Evolutionary conservation across 73 alveolate species (phyloP).

Genomic region (Paramecium pentaurelia): DNA sequence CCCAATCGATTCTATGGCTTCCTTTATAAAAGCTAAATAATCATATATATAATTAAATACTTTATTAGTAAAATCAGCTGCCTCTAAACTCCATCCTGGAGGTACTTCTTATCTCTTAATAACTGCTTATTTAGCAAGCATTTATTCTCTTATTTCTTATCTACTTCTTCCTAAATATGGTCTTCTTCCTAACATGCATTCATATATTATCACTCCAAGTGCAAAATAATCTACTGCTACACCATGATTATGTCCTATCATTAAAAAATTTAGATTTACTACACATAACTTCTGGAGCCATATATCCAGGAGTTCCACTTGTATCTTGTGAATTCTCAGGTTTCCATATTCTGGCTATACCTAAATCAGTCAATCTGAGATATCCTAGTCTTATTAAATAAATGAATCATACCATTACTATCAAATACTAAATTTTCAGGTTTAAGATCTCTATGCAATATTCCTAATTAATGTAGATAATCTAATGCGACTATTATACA

Average conservation of each 20-base stretch:
- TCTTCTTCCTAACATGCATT: slow-evolving; percentile 93
- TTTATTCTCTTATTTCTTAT: slow-evolving; percentile 77
- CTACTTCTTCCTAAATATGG: slow-evolving; percentile 86
- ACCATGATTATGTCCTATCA: slow-evolving; percentile 86
- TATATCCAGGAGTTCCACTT: slow-evolving; percentile 97
- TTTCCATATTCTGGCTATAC: slow-evolving; percentile 85
- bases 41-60: slow-evolving; percentile 4
- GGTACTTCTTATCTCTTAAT: slow-evolving; percentile 82
- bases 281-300: slow-evolving; percentile 84
- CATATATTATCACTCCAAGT: slow-evolving; percentile 91
- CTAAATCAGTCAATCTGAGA: slow-evolving; percentile 89
- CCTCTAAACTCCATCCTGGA: slow-evolving; percentile 88
- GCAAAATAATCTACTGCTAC: slow-evolving; percentile 94
- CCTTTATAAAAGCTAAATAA: slow-evolving; percentile 71
- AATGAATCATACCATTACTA: not conserved
- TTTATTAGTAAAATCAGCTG: slow-evolving; percentile 89
- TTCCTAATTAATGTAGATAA: slow-evolving; percentile 86
- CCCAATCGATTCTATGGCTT: slow-evolving; percentile 92
- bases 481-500: slow-evolving; percentile 92
- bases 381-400: slow-evolving; percentile 72
- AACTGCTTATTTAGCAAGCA: slow-evolving; percentile 81
- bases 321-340: slow-evolving; percentile 93
- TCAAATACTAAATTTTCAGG: slow-evolving; percentile 97
- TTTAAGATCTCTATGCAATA: slow-evolving; percentile 94
- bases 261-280: slow-evolving; percentile 59